Evolutionary conservation across 2,329 filamentous ascomycete species (phyloP), one percentile per base, ranked within the genome.

Genomic region (Fusarium citri): DNA sequence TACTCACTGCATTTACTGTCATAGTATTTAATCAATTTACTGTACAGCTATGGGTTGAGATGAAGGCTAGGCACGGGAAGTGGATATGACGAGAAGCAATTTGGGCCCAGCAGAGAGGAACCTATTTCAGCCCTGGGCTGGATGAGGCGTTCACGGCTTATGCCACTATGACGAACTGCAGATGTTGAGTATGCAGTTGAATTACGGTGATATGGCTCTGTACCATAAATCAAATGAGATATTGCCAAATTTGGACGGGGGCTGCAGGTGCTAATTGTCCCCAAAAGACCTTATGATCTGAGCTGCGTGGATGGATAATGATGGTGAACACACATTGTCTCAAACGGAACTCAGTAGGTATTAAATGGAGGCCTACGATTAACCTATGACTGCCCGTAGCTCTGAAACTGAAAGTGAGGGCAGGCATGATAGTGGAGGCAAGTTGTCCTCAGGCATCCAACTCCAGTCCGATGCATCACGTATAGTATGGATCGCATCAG

Each of bases 41-140:
- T 37, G 18, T 37, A 37, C 34, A 37, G 16, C 48, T 40, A n/a
- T 53, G 59, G 9, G 20, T 26, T 64, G 22, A 53, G 47, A 64
- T 49, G 59, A 31, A 42, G 42, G 34, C 51, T 51, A 55, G 54
- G 59, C 55, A 66, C 57, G 67, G 69, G 65, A 71, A 67, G 72
- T 74, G 72, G 72, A 59, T 69, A 66, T 46, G 42, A 43, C 45
- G 48, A 55, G 30, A 23, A 53, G 31, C 14, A 28, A 64, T 31
- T 55, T 18, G 45, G 60, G 34, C 25, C n/a, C 28, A 45, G 34
- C 46, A 28, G 30, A 41, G 34, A 25, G 49, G 34, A 42, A 41
- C 49, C 25, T 15, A 53, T 26, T 42, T 56, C 53, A 57, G 64
- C 51, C 49, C 46, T 47, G 31, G 22, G 7, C 55, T 46, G 49